These are phyloP conservation scores for Nakaseomyces kungkrabaensis DNA, from an alignment of 1,139 yeast species.

Conservation along the genomic window DNA sequence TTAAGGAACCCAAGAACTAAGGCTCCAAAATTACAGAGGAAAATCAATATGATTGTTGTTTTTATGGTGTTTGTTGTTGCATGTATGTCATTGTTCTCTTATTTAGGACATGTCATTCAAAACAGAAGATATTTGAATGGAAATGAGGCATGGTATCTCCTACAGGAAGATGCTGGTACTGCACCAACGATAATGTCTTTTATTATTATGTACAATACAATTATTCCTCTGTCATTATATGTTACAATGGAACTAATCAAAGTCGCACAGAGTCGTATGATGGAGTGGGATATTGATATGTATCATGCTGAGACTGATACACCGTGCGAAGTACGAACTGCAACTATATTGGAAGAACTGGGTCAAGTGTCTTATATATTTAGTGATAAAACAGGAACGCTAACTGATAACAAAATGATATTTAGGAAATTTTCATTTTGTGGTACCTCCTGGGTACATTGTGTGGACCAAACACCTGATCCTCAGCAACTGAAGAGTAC, in stretches of 20 bases:
- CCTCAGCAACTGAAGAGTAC: conserved; percentile 5
- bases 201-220: conserved; percentile 91
- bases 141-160: conserved; percentile 62
- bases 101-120: conserved; percentile 62
- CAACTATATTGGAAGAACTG: conserved; percentile 88
- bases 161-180: conserved; percentile 66
- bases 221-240: conserved; percentile 88
- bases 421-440: conserved; percentile 76
- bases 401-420: conserved; percentile 84
- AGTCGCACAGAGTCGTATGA: conserved; percentile 66
- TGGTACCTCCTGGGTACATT: conserved; percentile 88
- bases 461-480: conserved; percentile 36
- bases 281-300: conserved; percentile 92
- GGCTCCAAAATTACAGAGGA: conserved; percentile 81
- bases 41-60: conserved; percentile 72
- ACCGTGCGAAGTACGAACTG: conserved; percentile 91
- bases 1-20: conserved; percentile 80
- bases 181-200: conserved; percentile 92
- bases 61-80: conserved; percentile 83
- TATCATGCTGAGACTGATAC: conserved; percentile 76
- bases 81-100: conserved; percentile 64
- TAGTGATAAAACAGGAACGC: conserved; percentile 94
- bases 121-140: conserved; percentile 35
- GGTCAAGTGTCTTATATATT: conserved; percentile 95
- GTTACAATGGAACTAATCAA: conserved; percentile 96